Base-by-base conservation (phyloP, 345 rosid genomes). In the Laguncularia racemosa region DNA sequence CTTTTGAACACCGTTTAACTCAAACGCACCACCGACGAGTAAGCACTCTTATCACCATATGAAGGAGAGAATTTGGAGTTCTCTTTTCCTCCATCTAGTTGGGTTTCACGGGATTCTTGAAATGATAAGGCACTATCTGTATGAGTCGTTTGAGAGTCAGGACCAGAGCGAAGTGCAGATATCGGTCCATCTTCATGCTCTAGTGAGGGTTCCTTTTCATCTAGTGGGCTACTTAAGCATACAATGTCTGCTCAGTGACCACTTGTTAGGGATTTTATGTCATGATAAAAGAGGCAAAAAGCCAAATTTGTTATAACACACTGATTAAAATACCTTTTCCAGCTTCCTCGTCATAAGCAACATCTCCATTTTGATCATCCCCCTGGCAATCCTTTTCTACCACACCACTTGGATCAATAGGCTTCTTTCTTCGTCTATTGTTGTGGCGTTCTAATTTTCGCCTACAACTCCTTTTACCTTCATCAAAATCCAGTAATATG, bases 371-470 rank as follows among this genome's bases (percentile, higher is more conserved):
- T 21, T 50, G 80, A 48, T 71, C 63, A 45, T 60, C 60, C 69
- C 63, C 72, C 58, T 60, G 74, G 50, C 50, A 65, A 67, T 77
- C 83, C 65, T 71, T 76, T 44, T 72, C 77, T 58, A 55, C 56
- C 45, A 46, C 66, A 28, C 51, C 61, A 52, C 66, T 75, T 40
- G 91, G 68, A 62, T 73, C 82, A 28, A 33, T 64, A 48, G 83
- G 68, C 72, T 89, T 93, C 65, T 90, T 85, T 67, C 95, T 74
- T 53, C 97, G 63, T 57, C 88, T 82, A 57, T 76, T 80, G 70
- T 93, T 93, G 66, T 93, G 97, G 21, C 85, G 88, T 85, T 93
- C 97, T 62, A 93, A 72, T 78, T 93, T 93, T 70, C 96, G 80
- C 55, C 97, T 72, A 68, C 97, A 93, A 68, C 99, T 89, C 59